These are phyloP conservation scores for Porphyra umbilicalis DNA, from an alignment of 31 red algal genomes.

Conservation along the genomic window DNA sequence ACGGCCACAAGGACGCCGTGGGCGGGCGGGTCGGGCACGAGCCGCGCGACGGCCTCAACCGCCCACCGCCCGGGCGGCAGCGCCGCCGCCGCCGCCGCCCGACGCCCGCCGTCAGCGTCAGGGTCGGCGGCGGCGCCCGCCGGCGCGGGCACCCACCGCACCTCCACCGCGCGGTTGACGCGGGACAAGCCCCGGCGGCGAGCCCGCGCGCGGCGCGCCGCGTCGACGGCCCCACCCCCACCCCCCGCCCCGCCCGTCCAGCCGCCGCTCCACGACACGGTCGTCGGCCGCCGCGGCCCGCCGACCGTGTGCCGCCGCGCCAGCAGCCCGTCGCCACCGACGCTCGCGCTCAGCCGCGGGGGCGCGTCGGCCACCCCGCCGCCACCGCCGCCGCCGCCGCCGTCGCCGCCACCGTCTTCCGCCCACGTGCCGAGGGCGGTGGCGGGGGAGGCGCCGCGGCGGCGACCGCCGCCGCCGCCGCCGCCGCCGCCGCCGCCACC, in stretches of 20 bases:
- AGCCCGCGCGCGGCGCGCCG: background rate
- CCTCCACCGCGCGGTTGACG: background rate
- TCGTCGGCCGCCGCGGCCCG: background rate
- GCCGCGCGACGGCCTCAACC: background rate
- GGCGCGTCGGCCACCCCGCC: background rate
- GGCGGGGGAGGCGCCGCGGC: no score
- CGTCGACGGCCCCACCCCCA: background rate
- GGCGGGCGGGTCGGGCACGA: background rate
- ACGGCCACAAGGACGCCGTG: background rate
- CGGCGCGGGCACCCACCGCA: background rate
- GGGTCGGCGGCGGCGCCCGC: background rate
- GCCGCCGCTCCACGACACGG: background rate
- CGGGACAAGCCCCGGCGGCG: background rate
- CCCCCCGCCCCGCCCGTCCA: background rate
- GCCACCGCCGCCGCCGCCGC: background rate
- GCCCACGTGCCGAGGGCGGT: no score
- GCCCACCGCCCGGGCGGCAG: background rate
- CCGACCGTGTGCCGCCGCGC: background rate
- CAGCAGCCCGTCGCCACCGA: background rate
- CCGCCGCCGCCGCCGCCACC: no score
- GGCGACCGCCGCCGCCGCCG: no score
- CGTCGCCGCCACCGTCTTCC: no score
- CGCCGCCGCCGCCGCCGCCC: background rate
- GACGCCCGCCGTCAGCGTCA: no score
- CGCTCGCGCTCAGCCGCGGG: background rate